Base-by-base conservation (phyloP, 192 early-diverging fungal species). In the Entrophospora sp. region DNA sequence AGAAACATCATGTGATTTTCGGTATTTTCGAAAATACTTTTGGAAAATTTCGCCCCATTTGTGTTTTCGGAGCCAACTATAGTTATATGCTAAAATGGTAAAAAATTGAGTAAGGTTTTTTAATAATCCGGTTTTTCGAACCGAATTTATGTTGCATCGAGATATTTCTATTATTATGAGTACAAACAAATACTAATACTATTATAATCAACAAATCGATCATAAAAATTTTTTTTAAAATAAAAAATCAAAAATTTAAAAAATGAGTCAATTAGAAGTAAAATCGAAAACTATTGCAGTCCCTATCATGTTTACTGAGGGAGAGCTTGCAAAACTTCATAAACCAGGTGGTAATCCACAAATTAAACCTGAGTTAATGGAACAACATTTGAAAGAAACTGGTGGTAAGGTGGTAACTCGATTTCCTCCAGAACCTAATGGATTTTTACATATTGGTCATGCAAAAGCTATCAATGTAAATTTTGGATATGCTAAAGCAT, bases 401-500 rank as follows among this genome's bases (percentile, higher is more conserved):
- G 88, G 88, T 40, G 92, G 93, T 16, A 85, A 85, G 69, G 96
- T 98, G 13, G 68, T 97, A 16, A 99, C 97, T 13, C 94, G 97
- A 37, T 99, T 99, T 81, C 97, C 97, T 24, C 97, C 97, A 58
- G 97, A 98, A 82, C 97, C 97, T 57, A 98, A 99, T 73, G 96
- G 97, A 24, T 96, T 87, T 79, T 80, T 98, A 52, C 96, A 99
- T 75, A 98, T 99, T 76, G 96, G 97, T 55, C 97, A 99, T 72
- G 94, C 95, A 64, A 99, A 99, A 78, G 97, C 96, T 40, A 96
- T 99, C 80, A 99, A 99, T 74, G 87, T 98, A 69, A 98, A 96
- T 80, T 99, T 99, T 88, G 97, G 96, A 45, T 97, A 93, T 61
- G 97, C 97, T 20, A 83, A 85, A 67, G 88, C 88, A 12, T 86